Base-by-base conservation (phyloP, 768 basidiomycete genomes). In the Suillus weaverae region DNA sequence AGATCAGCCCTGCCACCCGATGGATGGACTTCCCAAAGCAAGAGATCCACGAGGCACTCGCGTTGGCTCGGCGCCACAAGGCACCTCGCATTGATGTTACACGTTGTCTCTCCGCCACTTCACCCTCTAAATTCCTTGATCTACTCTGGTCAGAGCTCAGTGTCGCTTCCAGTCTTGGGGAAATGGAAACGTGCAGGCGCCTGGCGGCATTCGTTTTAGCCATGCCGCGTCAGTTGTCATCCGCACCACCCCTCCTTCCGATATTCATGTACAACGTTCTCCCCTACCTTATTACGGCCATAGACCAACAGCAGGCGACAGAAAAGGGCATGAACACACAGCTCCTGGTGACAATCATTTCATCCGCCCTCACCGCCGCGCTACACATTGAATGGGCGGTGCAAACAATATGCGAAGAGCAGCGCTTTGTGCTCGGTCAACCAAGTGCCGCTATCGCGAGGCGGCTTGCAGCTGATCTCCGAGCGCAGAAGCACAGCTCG, bases 301-400 rank as follows among this genome's bases (percentile, higher is more conserved):
- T 89, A 59, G 90, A 93, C 70, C 78, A 77, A 5, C 81, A 84
- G 69, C 79, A 78, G 62, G 75, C 80, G n/a, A 68, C 78, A 3
- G 88, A 90, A 63, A 84, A 87, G 66, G 79, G 81, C 10, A 74
- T 87, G 61, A 81, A 78, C 60, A 81, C 84, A 5, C 91, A 94
- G 71, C 80, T 92, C 35, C 73, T 93, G 30, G 85, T 85, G n/a
- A 80, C 82, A 4, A 79, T 90, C 60, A 77, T 92, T 22, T 85
- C 89, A 9, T 89, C 89, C 2, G 80, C 85, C 0, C 80, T 94
- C 43, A 88, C 88, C 2, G 83, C 85, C 1, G 86, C 89, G 0
- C 77, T 90, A 59, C 89, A 93, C 67, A 72, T 91, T 11, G 92
- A 94, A 72, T 84, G 88, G 80, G 89, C 89, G 13, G 76, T 89